Conservation (phyloP, 352 stramenopile species). For the Globisporangium nagaii region DNA sequence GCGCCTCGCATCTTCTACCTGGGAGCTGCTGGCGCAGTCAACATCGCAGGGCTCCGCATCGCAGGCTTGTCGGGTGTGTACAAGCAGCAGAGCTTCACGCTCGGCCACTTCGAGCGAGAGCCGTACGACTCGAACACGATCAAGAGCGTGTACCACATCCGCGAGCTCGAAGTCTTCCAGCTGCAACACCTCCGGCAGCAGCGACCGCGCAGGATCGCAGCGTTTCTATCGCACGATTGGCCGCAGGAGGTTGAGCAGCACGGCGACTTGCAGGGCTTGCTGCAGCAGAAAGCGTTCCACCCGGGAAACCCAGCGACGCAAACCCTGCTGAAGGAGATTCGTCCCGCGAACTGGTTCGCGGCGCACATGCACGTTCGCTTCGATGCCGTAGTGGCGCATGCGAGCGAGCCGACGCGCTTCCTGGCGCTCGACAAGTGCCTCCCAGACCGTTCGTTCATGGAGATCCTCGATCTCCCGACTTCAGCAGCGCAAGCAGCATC, state of each 20-base stretch:
- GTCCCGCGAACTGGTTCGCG: conserved; percentile 89
- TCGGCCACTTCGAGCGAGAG: conserved; percentile 62
- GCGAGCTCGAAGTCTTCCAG: conserved; percentile 80
- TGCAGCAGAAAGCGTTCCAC: conserved; percentile 62
- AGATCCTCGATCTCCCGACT: conserved; percentile 62
- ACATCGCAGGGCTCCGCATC: conserved; percentile 81
- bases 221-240: conserved; percentile 94
- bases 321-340: conserved; percentile 71
- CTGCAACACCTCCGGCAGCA: conserved; percentile 31
- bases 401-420: conserved; percentile 67
- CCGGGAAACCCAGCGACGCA: conserved; percentile 69
- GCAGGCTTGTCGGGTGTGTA: conserved; percentile 93
- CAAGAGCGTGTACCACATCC: conserved; percentile 87
- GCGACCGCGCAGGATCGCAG: conserved; percentile 43
- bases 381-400: conserved; percentile 68
- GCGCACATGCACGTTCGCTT: conserved; percentile 95
- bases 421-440: conserved; percentile 94
- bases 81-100: conserved; percentile 66
- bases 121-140: conserved; percentile 28
- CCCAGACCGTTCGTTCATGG: conserved; percentile 74
- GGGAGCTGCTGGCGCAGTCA: conserved; percentile 82
- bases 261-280: conserved; percentile 65
- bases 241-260: conserved; percentile 83
- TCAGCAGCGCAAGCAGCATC: background rate
- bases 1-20: conserved; percentile 96